Evolutionary conservation across 2,329 filamentous ascomycete genomes (phyloP), one percentile per base, ranked within the genome.

Genomic region (Orbilia javanica): DNA sequence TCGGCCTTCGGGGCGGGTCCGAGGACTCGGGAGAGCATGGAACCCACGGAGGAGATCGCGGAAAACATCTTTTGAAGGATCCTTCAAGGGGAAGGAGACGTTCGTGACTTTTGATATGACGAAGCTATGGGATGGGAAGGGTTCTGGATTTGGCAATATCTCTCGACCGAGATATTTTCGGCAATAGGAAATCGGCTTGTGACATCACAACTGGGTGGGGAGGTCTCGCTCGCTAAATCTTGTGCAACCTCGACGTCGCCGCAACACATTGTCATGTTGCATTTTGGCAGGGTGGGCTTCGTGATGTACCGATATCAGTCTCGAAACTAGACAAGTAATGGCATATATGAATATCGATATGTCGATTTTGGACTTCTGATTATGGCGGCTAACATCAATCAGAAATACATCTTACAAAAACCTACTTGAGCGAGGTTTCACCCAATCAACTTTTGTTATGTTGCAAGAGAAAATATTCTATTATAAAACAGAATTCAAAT

Each of bases 21-120:
- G n/a, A 78, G 62, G 3, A 68, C 67, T 63, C 74, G 74, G 67
- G 74, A 78, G 62, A 78, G 67, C 73, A 77, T 52, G 15, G 73
- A 70, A 20, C 73, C 60, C 15, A 78, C 60, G 20, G 74, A 66
- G 34, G 74, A 78, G 52, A 72, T 63, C n/a, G 50, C 60, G 52
- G 67, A 64, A 44, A 53, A 78, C 74, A 78, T 78, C n/a, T 39
- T 20, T 36, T 15, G 46, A 50, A 27, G 36, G 18, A 20, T n/a
- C n/a, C 25, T 13, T 53, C 4, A 18, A 31, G 10, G 22, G 15
- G 25, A 18, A 1, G 50, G 48, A 4, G 13, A 34, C 2, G 13
- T 29, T 36, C 55, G 15, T 22, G 15, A 6, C 18, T 18, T 44
- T 34, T 57, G 34, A n/a, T 36, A 67, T 22, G 10, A n/a, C 13